Conservation (phyloP, 495 filamentous ascomycete genomes). For the Penicillium odoratum region DNA sequence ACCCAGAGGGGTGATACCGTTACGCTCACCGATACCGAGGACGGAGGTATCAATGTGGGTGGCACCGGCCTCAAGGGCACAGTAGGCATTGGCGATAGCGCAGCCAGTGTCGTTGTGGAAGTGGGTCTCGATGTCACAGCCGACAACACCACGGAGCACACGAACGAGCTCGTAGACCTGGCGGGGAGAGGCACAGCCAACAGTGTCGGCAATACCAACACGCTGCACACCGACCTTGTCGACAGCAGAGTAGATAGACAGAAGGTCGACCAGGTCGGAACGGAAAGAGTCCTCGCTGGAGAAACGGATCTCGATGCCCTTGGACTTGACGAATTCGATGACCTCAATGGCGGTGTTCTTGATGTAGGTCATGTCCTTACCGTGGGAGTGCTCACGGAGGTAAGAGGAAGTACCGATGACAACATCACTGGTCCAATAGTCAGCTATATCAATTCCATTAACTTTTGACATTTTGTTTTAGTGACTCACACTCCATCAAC, state of each 20-base stretch:
- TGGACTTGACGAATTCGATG: slow-evolving; percentile 89
- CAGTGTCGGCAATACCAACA: slow-evolving; percentile 83
- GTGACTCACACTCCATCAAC: slow-evolving; percentile 63
- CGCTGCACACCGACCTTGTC: slow-evolving; percentile 80
- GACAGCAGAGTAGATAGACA: slow-evolving; percentile 75
- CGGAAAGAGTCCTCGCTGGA: slow-evolving; percentile 83
- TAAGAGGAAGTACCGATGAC: slow-evolving; percentile 93
- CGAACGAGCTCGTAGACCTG: slow-evolving; percentile 88
- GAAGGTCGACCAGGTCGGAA: slow-evolving; percentile 74
- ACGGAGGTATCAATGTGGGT: slow-evolving; percentile 55
- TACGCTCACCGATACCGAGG: slow-evolving; percentile 55
- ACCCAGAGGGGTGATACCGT: slow-evolving; percentile 54
- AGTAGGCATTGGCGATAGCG: slow-evolving; percentile 55
- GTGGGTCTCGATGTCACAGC: slow-evolving; percentile 55
- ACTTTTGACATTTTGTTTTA: not conserved
- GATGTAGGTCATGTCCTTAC: slow-evolving; percentile 92
- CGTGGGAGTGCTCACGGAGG: slow-evolving; percentile 88
- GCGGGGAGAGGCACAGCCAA: slow-evolving; percentile 75
- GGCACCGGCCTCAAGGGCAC: slow-evolving; percentile 54
- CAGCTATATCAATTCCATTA: slow-evolving; percentile 12
- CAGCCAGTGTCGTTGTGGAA: slow-evolving; percentile 58
- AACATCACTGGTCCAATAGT: slow-evolving; percentile 60
- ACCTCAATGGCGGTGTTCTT: slow-evolving; percentile 91
- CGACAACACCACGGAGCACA: slow-evolving; percentile 51
- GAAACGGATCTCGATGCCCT: slow-evolving; percentile 80